Base-by-base conservation (phyloP, 495 filamentous ascomycete genomes). In the Apodospora peruviana region DNA sequence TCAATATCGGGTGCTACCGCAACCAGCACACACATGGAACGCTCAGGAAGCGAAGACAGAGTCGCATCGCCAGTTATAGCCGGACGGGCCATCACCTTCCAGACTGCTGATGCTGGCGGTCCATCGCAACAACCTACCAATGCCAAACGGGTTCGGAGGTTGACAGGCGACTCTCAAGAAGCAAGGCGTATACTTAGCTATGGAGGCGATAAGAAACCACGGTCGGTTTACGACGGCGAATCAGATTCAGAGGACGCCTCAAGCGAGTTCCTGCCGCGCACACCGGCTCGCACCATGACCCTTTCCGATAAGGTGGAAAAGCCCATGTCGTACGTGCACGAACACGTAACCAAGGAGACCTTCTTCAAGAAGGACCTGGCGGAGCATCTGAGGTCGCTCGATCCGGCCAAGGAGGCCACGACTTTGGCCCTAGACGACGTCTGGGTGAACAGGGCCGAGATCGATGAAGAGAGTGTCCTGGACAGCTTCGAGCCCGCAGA, bases 301-400 rank as follows among this genome's bases (percentile, higher is more conserved):
- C 5, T 35, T 25, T 45, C 40, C 19, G 10, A 40, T 3, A 27
- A 11, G 17, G 24, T 44, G 12, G 47, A 50, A 24, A 10, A 29
- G n/a, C 10, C n/a, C 16, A 25, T 35, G 21, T 46, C 38, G n/a
- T 65, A 51, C 23, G 63, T 63, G 4, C 49, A 58, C 36, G 34
- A 57, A 4, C 43, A 48, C 22, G 45, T 72, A 8, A 44, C 43
- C 1, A 36, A 12, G 9, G 55, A 66, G 37, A 45, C 32, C 5
- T 69, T 62, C 32, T 43, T 60, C 3, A 62, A 66, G 19, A 57
- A 71, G 4, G 55, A 72, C 40, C 54, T 74, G 18, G 48, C 58
- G n/a, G 39, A 52, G 14, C 69, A 77, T 38, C 57, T 75, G 24
- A 59, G 55, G 16, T 47, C 17, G 2, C 61, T 57, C 1, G 23